These are phyloP conservation scores for Rhodotorula sp. DNA, from an alignment of 1,284 basidiomycete species.

Conservation along the genomic window DNA sequence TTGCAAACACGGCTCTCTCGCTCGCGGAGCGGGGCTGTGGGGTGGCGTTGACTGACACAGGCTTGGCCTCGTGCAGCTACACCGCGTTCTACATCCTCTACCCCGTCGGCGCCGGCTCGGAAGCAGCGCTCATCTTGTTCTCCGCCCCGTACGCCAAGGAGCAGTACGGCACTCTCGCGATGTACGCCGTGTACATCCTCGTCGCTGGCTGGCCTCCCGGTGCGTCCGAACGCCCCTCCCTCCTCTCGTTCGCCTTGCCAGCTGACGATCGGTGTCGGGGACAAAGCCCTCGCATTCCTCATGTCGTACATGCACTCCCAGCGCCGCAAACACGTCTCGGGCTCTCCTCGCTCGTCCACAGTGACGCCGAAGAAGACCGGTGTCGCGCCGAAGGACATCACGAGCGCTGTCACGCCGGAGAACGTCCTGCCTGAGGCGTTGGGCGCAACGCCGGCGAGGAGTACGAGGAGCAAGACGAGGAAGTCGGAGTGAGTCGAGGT, in stretches of 20 bases:
- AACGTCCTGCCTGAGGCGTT: constrained; percentile 1
- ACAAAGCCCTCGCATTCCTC: constrained; percentile 40
- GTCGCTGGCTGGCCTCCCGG: constrained; percentile 39
- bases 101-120: constrained; percentile 83
- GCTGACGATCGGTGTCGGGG: too few species aligned
- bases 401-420: constrained; percentile 1
- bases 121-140: constrained; percentile 74
- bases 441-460: constrained; percentile 21
- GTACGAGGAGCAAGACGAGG: constrained; percentile 23
- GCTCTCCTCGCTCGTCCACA: not conserved
- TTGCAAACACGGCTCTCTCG: not conserved
- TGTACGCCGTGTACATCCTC: constrained; percentile 25
- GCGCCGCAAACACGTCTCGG: constrained; percentile 35
- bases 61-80: constrained; percentile 57
- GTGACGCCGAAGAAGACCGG: not conserved
- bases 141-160: constrained; percentile 30
- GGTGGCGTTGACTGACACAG: not conserved
- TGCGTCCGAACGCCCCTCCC: constrained; percentile 5
- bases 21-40: too few species aligned
- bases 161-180: constrained; percentile 33
- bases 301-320: constrained; percentile 45
- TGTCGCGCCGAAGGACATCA: constrained; percentile 7
- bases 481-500: not conserved
- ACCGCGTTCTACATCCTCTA: constrained; percentile 91
- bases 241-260: too few species aligned